Conservation (phyloP, 257 asterid species). For the Echites panduratus region DNA sequence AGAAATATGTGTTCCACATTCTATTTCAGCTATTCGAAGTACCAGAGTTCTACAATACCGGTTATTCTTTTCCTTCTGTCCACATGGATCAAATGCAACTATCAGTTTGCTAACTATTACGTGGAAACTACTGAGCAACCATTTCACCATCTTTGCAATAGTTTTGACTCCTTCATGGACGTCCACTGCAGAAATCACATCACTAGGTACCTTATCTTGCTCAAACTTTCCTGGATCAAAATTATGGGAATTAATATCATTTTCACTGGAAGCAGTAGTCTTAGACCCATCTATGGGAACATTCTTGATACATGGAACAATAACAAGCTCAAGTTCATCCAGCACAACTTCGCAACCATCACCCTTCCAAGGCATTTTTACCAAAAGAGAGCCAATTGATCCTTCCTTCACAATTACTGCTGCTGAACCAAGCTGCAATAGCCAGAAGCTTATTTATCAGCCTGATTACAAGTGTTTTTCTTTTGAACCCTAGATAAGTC, state of each 20-base stretch:
- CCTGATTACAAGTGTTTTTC: neutral
- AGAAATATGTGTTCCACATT: conserved; percentile 74
- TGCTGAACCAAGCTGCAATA: conserved; percentile 67
- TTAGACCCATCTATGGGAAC: conserved; percentile 34
- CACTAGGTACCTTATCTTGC: conserved; percentile 29
- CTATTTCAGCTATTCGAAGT: conserved; percentile 75
- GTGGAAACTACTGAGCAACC: conserved; percentile 83
- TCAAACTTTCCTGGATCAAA: conserved; percentile 38
- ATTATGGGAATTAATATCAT: conserved; percentile 20
- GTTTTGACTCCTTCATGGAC: conserved; percentile 99
- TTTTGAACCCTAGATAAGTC: neutral
- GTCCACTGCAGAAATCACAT: conserved; percentile 44
- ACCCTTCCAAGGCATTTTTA: conserved; percentile 90
- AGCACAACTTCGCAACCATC: conserved; percentile 83
- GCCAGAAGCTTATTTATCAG: conserved; percentile 6
- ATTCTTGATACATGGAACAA: conserved; percentile 53
- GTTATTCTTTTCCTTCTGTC: conserved; percentile 38
- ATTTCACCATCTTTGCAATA: conserved; percentile 90
- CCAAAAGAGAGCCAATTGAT: conserved; percentile 71
- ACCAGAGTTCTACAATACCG: conserved; percentile 60
- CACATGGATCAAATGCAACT: conserved; percentile 78
- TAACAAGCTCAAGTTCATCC: conserved; percentile 82
- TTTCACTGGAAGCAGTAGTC: conserved; percentile 29
- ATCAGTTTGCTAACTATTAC: conserved; percentile 67
- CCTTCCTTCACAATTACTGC: conserved; percentile 75